Evolutionary conservation across 83 land plant genomes (phyloP), one percentile per base, ranked within the genome.

Genomic region (Larix sibirica): DNA sequence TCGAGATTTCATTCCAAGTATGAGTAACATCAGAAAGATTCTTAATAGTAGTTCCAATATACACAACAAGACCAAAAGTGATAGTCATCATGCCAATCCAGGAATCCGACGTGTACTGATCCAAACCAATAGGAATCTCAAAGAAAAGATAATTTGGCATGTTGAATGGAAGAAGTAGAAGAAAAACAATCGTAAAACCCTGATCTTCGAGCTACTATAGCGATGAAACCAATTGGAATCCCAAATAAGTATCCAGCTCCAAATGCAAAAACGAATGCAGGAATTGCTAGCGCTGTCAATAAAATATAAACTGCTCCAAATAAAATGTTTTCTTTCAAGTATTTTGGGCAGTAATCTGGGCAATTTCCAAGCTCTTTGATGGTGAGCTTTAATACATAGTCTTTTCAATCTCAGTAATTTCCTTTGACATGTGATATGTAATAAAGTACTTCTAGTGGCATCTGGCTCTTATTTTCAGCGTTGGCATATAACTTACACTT

Each of bases 71-170:
- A 18, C 92, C 90, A 85, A 92, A 77, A 21, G 98, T 96, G 33
- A 94, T 77, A 89, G 93, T 94, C 99, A 96, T 96, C 97, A 93
- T 95, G 47, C 99, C 99, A 18, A 96, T 82, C 97, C 97, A 96
- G 44, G 99, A 93, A 69, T 94, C 99, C 62, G 94, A 20, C 83
- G 87, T 81, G 88, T 96, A 96, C 18, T 85, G 84, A 13, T 88
- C 85, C 17, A 90, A 42, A 10, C 89, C 77, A 82, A 96, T 88
- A 67, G 99, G 94, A 58, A 95, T 96, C 78, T 94, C 94, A 26
- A 96, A 96, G 9, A 96, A 84, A 38, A 96, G 93, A 84, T 96
- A 96, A 83, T 96, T 96, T 80, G 94, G 70, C 84, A 96, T 90
- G 86, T 93, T 96, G 83, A 94, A 96, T 77, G 99, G 97, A 44